Base-by-base conservation (phyloP, 2,329 filamentous ascomycete genomes). In the Botryotinia narcissicola region DNA sequence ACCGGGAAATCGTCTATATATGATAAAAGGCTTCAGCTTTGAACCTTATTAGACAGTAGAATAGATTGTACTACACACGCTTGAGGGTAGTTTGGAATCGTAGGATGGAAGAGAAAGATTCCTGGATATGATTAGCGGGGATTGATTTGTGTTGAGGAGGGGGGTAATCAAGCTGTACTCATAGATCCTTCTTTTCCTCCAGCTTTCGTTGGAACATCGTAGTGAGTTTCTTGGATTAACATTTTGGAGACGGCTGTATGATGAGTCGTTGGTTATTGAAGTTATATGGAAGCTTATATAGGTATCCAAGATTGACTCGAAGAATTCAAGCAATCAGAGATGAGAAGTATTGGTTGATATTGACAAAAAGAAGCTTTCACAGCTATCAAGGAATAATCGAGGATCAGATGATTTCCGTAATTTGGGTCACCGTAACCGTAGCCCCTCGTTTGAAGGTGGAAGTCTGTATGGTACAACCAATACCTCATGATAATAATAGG, bases 21-120 rank as follows among this genome's bases (percentile, higher is more conserved):
- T 37, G 35, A 67, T 42, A 25, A 20, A 71, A 73, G n/a, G 5
- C 7, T 70, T 77, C 71, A 78, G 61, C 64, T 46, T 68, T 48
- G 48, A 70, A 71, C 40, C 48, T 69, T 54, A n/a, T 16, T 40
- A 14, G 59, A 59, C 46, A 35, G 14, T 46, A n/a, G 46, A 22
- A 40, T 29, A 22, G 42, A 54, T 66, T 35, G 42, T 22, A 68
- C 51, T 67, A 78, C 87, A 80, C 90, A 94, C 83, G 95, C 95
- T 77, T 96, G 91, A 42, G 95, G 94, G 81, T 97, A 97, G 74
- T 92, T 91, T 0, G 93, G 89, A 77, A 98, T 91, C 22, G 89
- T 90, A 12, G 95, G 95, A 81, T 97, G 93, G 83, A 95, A 97
- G 81, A 97, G 81, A 83, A 95, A 97, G 80, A 97, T 92, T 77